A percentile compares a stretch with the other conserved stretches of the same genome.
These are phyloP conservation scores for Aspergillus fischeri DNA, from an alignment of 2,329 filamentous ascomycete genomes.

Conservation along the genomic window DNA sequence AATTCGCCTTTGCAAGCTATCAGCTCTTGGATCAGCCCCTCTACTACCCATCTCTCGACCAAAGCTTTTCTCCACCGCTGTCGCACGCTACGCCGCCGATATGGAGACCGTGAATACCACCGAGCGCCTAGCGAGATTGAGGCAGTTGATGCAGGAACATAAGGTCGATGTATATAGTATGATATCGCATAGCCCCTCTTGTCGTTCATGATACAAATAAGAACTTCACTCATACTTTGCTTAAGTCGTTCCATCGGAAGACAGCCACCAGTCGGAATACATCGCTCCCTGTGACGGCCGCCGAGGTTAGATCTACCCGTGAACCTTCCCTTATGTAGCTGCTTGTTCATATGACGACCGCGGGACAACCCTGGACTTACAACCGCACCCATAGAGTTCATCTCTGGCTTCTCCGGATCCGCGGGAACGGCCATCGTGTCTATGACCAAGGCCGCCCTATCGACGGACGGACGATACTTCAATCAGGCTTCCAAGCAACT, in stretches of 20 bases:
- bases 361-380: conserved; percentile 11
- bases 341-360: conserved; percentile 4
- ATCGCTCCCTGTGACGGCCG: conserved; percentile 93
- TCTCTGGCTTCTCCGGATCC: conserved; percentile 91
- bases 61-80: conserved; percentile 37
- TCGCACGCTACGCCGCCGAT: conserved; percentile 41
- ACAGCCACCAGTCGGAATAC: conserved; percentile 96
- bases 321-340: not conserved
- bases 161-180: conserved; percentile 90
- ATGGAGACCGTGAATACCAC: conserved; percentile 81
- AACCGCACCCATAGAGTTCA: conserved; percentile 57
- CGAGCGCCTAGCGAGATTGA: conserved; percentile 68
- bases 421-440: conserved; percentile 90
- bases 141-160: conserved; percentile 80
- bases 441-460: conserved; percentile 77
- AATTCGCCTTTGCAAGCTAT: conserved; percentile 27
- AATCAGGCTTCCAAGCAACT: conserved; percentile 91
- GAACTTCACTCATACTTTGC: conserved; percentile 30
- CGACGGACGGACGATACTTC: conserved; percentile 96
- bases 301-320: conserved; percentile 52
- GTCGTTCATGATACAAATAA: conserved; percentile 3
- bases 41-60: conserved; percentile 22
- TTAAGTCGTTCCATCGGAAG: conserved; percentile 90
- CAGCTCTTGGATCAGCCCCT: conserved; percentile 25
- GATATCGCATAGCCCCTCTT: conserved; percentile 16